These are phyloP conservation scores for Phytophthora chlamydospora DNA, from an alignment of 352 stramenopile genomes.

Conservation along the genomic window DNA sequence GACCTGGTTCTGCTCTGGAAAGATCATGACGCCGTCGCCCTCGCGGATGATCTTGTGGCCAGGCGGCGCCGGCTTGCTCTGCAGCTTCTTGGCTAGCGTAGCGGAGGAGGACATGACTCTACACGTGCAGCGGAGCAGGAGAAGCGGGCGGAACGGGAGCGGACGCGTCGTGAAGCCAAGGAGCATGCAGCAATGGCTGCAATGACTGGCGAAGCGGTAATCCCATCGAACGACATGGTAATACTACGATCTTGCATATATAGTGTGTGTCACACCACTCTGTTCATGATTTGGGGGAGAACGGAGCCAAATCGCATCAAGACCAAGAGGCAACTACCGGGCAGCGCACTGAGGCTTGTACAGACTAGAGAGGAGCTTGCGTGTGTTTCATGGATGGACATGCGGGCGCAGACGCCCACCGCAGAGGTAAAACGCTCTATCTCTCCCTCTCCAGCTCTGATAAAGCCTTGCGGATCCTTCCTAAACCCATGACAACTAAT, in stretches of 20 bases:
- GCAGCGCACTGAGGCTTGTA: not conserved
- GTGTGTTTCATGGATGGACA: conserved; percentile 43
- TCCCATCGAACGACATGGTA: too few species aligned
- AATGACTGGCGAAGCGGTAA: too few species aligned
- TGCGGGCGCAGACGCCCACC: conserved; percentile 23
- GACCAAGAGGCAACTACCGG: not conserved
- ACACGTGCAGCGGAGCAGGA: conserved; percentile 4
- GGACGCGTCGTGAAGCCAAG: not conserved
- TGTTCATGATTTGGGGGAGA: conserved; percentile 21
- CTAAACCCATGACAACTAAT: not conserved
- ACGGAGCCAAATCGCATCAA: conserved; percentile 11
- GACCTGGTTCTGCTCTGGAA: conserved; percentile 90
- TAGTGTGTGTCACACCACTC: conserved; percentile 10
- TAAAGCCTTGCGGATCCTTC: not conserved
- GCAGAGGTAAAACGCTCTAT: conserved; percentile 26
- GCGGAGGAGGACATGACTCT: conserved; percentile 49
- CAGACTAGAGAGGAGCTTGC: not conserved
- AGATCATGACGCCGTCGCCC: conserved; percentile 92
- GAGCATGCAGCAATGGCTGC: too few species aligned
- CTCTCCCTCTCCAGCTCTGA: not conserved
- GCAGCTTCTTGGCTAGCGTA: conserved; percentile 62
- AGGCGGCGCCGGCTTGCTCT: conserved; percentile 57
- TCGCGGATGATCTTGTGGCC: conserved; percentile 91
- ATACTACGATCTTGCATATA: not conserved
- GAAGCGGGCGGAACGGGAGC: conserved; percentile 1